A percentile compares a stretch with the other conserved stretches of the same genome.
These are phyloP conservation scores for Cercospora nicotianae DNA, from an alignment of 2,329 filamentous ascomycete genomes.

Conservation along the genomic window DNA sequence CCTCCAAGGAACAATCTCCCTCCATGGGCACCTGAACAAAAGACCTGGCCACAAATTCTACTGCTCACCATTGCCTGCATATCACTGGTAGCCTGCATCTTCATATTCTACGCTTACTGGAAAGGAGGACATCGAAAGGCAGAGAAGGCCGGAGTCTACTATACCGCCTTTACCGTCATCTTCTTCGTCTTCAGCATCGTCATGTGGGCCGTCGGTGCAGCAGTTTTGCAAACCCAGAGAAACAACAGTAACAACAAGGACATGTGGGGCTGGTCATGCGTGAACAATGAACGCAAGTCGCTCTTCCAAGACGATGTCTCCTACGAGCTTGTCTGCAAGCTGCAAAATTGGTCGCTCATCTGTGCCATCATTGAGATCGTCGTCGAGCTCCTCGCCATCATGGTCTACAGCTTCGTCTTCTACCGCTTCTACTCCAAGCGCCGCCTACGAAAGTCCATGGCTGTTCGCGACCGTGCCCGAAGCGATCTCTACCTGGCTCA, in stretches of 20 bases:
- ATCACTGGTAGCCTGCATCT: slow-evolving; percentile 74
- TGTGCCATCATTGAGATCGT: slow-evolving; percentile 98
- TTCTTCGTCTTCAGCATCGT: slow-evolving; percentile 93
- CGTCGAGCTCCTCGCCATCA: slow-evolving; percentile 85
- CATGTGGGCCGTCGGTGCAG: slow-evolving; percentile 88
- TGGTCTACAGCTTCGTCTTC: slow-evolving; percentile 91
- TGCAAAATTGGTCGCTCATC: slow-evolving; percentile 93
- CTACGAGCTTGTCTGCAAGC: slow-evolving; percentile 86
- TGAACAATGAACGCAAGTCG: slow-evolving; percentile 73
- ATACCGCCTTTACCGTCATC: slow-evolving; percentile 86
- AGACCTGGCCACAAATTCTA: slow-evolving; percentile 85
- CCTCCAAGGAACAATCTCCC: slow-evolving; percentile 77
- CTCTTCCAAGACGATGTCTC: slow-evolving; percentile 79
- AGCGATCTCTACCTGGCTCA: slow-evolving; percentile 87
- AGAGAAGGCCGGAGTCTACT: slow-evolving; percentile 92
- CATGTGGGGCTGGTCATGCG: slow-evolving; percentile 98
- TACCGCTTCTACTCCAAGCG: slow-evolving; percentile 98
- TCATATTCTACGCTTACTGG: slow-evolving; percentile 83
- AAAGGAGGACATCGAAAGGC: slow-evolving; percentile 83
- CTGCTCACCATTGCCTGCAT: slow-evolving; percentile 76
- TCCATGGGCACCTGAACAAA: slow-evolving; percentile 77
- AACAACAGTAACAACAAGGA: slow-evolving; percentile 75
- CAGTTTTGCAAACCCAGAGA: slow-evolving; percentile 76
- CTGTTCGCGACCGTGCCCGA: slow-evolving; percentile 87
- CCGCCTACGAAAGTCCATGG: slow-evolving; percentile 94